These are phyloP conservation scores for Thermothielavioides terrestris DNA, from an alignment of 495 filamentous ascomycete species.

Conservation along the genomic window DNA sequence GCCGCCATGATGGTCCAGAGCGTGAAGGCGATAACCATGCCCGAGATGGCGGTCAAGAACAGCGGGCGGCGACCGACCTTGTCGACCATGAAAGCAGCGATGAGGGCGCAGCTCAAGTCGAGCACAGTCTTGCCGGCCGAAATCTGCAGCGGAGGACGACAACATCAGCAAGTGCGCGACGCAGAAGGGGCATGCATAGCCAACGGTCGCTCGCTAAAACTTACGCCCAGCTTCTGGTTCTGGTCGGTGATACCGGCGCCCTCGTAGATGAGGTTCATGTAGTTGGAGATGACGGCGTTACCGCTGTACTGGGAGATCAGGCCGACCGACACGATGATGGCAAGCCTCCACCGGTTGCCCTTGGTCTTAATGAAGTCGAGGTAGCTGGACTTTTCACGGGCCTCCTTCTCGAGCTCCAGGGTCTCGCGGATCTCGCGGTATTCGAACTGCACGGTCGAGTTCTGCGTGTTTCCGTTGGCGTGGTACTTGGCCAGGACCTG, in stretches of 20 bases:
- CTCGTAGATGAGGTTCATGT: conserved; percentile 48
- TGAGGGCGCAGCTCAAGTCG: conserved; percentile 44
- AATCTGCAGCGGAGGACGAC: no score
- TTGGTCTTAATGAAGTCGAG: conserved; percentile 56
- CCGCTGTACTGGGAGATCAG: conserved; percentile 63
- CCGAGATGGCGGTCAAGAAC: conserved; percentile 49
- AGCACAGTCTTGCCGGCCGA: conserved; percentile 45
- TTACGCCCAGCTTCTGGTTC: conserved; percentile 42
- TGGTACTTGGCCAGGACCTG: conserved; percentile 49
- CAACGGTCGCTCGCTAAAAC: no score
- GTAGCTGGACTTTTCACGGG: conserved; percentile 36
- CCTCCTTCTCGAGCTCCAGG: conserved; percentile 44
- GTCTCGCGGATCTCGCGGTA: conserved; percentile 53
- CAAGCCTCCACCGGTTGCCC: conserved; percentile 58
- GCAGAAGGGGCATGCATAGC: no score
- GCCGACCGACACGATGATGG: conserved; percentile 50
- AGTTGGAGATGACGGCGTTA: conserved; percentile 60
- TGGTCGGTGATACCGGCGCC: conserved; percentile 47
- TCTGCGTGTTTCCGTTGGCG: conserved; percentile 46
- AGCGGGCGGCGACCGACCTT: conserved; percentile 50
- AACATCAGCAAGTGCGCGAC: no score
- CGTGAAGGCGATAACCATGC: conserved; percentile 51
- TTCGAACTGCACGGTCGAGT: conserved; percentile 52
- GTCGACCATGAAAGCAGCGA: conserved; percentile 52
- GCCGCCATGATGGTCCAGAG: conserved; percentile 45